phyloP scores from a whole-genome alignment of 768 basidiomycete species.

The Leccinellum luteum region DNA sequence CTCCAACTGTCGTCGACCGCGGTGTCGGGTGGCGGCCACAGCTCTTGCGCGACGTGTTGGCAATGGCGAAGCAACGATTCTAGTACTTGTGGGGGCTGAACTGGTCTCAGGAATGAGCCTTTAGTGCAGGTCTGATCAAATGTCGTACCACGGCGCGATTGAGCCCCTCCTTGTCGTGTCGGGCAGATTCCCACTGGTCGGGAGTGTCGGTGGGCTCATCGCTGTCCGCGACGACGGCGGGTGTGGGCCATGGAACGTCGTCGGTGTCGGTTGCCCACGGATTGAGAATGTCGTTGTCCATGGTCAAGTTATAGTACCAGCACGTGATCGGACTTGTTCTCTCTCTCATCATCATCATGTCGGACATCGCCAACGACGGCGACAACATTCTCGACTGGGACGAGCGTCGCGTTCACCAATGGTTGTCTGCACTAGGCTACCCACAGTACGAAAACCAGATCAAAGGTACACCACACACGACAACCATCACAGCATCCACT shows the following conservation, averaged over 20 bases:
- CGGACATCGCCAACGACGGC: conserved; percentile 29
- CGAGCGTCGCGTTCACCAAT: conserved; percentile 75
- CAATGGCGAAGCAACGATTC: conserved; percentile 55
- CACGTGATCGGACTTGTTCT: conserved; percentile 21
- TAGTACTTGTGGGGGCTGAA: conserved; percentile 42
- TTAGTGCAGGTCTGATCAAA: conserved; percentile 12
- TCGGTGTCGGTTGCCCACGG: conserved; percentile 64
- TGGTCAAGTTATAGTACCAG: conserved; percentile 1
- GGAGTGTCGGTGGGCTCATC: background rate
- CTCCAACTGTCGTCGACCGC: conserved; percentile 35
- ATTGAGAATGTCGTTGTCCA: conserved; percentile 54
- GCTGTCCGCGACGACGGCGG: background rate
- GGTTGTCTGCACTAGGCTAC: conserved; percentile 74
- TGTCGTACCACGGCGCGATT: conserved; percentile 63
- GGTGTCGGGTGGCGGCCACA: conserved; percentile 45
- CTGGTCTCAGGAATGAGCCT: conserved; percentile 16
- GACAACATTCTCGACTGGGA: conserved; percentile 61
- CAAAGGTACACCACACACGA: conserved; percentile 47
- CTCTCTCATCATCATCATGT: conserved; percentile 16
- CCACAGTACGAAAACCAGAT: conserved; percentile 84
- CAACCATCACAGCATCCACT: background rate
- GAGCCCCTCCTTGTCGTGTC: conserved; percentile 30
- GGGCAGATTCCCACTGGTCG: conserved; percentile 70
- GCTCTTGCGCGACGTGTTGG: conserved; percentile 46
- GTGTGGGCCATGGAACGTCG: background rate